phyloP scores from a whole-genome alignment of 225 moss, liverwort and hornwort species.

The Pseudisothecium myosuroides region DNA sequence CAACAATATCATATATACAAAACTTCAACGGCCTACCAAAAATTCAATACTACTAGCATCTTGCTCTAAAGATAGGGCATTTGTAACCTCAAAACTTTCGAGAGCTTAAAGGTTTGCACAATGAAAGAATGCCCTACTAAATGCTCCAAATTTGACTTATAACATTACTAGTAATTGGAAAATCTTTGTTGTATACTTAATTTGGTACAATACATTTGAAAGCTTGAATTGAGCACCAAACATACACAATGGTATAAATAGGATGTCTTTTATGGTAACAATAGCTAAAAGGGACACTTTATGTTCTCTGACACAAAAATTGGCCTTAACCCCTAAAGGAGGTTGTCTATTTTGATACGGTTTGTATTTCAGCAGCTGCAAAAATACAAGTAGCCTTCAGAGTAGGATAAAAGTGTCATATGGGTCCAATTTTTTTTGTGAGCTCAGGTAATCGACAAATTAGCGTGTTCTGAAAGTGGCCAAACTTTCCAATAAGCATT shows the following conservation, averaged over 20 bases:
- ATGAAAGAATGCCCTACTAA: neutral
- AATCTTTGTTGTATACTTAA: neutral
- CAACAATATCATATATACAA: neutral
- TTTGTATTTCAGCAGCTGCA: too few relatives aligned
- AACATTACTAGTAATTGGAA: neutral
- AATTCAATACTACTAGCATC: too few relatives aligned
- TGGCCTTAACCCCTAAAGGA: too few relatives aligned
- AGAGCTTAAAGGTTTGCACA: neutral
- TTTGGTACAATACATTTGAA: neutral
- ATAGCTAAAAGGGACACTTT: neutral
- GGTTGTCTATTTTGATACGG: too few relatives aligned
- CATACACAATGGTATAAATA: neutral
- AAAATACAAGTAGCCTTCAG: too few relatives aligned
- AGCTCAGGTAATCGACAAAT: too few relatives aligned
- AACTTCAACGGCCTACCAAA: neutral
- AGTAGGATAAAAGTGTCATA: too few relatives aligned
- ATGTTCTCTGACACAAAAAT: neutral
- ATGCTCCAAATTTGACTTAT: neutral
- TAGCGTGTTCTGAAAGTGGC: too few relatives aligned
- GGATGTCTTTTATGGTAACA: neutral
- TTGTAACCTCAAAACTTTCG: neutral
- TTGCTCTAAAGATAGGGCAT: neutral
- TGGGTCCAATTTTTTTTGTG: too few relatives aligned
- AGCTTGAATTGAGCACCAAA: neutral
- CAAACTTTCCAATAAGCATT: too few relatives aligned